Evolutionary conservation across 2,329 filamentous ascomycete genomes (phyloP), one percentile per base, ranked within the genome.

Genomic region (Paraconiothyrium sp.): DNA sequence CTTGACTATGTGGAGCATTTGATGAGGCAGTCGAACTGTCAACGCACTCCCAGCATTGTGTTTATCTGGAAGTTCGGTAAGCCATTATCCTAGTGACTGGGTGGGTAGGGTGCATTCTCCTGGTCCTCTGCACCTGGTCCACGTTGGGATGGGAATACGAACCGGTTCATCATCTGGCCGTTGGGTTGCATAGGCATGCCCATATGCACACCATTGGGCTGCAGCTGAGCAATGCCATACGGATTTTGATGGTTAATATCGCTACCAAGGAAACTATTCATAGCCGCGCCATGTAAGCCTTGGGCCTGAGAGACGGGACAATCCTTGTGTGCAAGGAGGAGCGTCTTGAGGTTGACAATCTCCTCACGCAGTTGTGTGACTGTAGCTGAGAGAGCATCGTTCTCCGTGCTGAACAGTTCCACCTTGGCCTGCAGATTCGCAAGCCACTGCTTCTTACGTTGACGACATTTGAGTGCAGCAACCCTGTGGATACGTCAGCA

Each of bases 401-500:
- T 98, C 79, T 99, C 95, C 0, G 86, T 90, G 65, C 91, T 94
- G 75, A 93, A 98, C 68, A 97, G 85, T 78, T 99, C 95, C 16
- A 98, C 94, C 79, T 98, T 98, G 59, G 88, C 88, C 78, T 99
- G 95, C 1, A 99, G 85, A 70, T 97, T 98, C 35, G 92, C 92
- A 60, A 98, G 87, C 95, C 95, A 99, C 77, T 98, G 95, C 85
- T 99, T 99, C 85, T 99, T 99, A 22, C 95, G 89, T 79, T 99
- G 95, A 63, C 95, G 91, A 80, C 95, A 99, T 77, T 99, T 99
- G 62, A 99, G 84, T 3, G 95, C 95, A 65, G 95, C 95, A 67
- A 99, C 93, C 76, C 95, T 97, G 67, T 24, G 27, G 34, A 7
- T 34, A 44, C 30, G 59, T 79, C 67, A 79, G 73, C n/a, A 62